A percentile compares a stretch with the other conserved stretches of the same genome.
Evolutionary conservation across 2,329 filamentous ascomycete genomes (phyloP).

Genomic region (Epicoccum sorghinum): DNA sequence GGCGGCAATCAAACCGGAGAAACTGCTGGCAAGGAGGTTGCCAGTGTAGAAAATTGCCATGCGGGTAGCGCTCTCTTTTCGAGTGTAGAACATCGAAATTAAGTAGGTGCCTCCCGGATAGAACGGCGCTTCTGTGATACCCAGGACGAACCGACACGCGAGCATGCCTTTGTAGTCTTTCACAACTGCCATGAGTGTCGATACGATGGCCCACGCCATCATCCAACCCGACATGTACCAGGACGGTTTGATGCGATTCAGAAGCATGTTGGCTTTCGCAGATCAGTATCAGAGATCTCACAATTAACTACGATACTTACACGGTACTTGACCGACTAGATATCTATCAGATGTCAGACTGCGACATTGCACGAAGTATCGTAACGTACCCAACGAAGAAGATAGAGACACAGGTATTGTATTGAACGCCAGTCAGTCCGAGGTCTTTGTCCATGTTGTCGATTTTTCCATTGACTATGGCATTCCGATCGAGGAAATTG

Average conservation of each 20-base stretch:
- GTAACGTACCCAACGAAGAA: slow-evolving; percentile 57
- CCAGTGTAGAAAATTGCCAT: slow-evolving; percentile 47
- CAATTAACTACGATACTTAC: not conserved
- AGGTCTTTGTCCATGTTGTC: slow-evolving; percentile 66
- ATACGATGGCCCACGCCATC: slow-evolving; percentile 44
- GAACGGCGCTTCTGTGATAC: slow-evolving; percentile 38
- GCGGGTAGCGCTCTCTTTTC: slow-evolving; percentile 42
- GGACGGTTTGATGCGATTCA: slow-evolving; percentile 41
- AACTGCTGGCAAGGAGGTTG: slow-evolving; percentile 48
- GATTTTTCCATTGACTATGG: slow-evolving; percentile 68
- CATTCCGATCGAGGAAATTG: slow-evolving; percentile 63
- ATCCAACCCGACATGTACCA: slow-evolving; percentile 42
- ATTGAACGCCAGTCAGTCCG: slow-evolving; percentile 59
- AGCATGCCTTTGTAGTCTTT: slow-evolving; percentile 43
- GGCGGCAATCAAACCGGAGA: slow-evolving; percentile 52
- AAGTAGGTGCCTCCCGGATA: slow-evolving; percentile 44
- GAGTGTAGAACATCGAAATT: slow-evolving; percentile 46
- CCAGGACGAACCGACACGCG: slow-evolving; percentile 31
- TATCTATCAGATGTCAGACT: slow-evolving; percentile 33
- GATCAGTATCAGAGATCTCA: not conserved
- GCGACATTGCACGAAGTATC: not conserved
- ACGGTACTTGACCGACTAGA: slow-evolving; percentile 45
- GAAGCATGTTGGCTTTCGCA: slow-evolving; percentile 46
- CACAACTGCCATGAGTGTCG: slow-evolving; percentile 34
- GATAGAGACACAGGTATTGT: slow-evolving; percentile 66